phyloP scores from a whole-genome alignment of 2,329 filamentous ascomycete genomes.

The Blumeria hordei region DNA sequence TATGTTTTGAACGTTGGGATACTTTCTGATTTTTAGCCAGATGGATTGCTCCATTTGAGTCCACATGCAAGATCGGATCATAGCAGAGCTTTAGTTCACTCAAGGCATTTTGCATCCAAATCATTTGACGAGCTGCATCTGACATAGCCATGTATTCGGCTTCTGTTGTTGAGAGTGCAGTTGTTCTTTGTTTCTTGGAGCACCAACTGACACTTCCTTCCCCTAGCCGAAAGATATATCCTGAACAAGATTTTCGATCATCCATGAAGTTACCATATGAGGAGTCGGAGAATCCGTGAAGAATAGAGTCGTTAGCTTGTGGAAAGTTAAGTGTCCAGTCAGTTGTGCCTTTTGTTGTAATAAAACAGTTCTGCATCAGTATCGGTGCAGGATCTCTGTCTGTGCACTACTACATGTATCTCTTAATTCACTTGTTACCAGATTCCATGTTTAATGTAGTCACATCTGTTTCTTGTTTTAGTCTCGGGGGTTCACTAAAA shows the following conservation, averaged over 20 bases:
- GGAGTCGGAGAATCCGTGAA: background rate
- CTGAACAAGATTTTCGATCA: background rate
- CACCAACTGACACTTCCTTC: background rate
- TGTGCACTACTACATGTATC: too few relatives aligned
- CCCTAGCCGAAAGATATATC: background rate
- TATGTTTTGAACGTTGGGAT: too few relatives aligned
- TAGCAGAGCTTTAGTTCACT: background rate
- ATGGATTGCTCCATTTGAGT: background rate
- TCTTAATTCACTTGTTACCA: too few relatives aligned
- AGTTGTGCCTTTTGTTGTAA: too few relatives aligned
- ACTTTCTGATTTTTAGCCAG: too few relatives aligned
- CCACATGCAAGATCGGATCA: background rate
- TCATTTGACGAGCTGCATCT: background rate
- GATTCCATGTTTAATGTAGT: too few relatives aligned
- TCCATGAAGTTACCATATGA: background rate
- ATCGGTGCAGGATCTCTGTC: too few relatives aligned
- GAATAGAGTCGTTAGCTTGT: too few relatives aligned
- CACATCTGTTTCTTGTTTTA: too few relatives aligned
- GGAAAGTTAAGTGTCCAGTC: too few relatives aligned
- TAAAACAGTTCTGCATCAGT: too few relatives aligned
- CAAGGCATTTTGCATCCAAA: background rate
- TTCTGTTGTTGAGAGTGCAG: background rate
- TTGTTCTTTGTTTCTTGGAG: background rate
- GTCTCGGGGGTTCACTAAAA: too few relatives aligned
- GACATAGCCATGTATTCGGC: background rate